Percentiles rank a stretch among this genome's conserved stretches.
Evolutionary conservation across 2,329 filamentous ascomycete genomes (phyloP).

Genomic region (Colletotrichum horii): DNA sequence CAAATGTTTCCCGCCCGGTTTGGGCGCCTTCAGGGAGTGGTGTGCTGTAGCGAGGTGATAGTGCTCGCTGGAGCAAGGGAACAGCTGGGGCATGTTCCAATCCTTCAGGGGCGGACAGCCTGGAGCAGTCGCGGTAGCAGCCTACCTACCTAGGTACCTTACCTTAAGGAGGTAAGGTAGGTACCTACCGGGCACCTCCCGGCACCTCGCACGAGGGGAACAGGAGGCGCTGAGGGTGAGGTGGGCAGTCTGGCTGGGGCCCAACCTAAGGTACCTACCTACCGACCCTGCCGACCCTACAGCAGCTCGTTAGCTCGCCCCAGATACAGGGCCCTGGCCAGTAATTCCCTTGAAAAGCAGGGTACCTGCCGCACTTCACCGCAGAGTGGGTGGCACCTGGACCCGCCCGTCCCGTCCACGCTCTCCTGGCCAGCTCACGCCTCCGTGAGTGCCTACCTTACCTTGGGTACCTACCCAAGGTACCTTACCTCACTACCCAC

Average conservation of each 20-base stretch:
- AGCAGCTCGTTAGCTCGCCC: slow-evolving; percentile 12
- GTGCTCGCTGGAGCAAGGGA: not conserved
- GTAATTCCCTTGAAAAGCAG: slow-evolving; percentile 2
- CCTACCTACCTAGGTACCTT: not conserved
- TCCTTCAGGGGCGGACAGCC: not conserved
- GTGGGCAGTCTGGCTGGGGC: not conserved
- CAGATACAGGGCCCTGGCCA: slow-evolving; percentile 11
- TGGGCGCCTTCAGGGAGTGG: not conserved
- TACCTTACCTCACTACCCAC: no score
- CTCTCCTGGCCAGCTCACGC: not conserved
- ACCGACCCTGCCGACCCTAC: not conserved
- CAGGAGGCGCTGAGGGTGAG: not conserved
- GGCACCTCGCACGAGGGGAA: not conserved
- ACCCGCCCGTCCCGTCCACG: slow-evolving; percentile 14
- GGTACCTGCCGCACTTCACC: slow-evolving; percentile 1
- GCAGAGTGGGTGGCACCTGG: slow-evolving; percentile 17
- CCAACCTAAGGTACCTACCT: not conserved
- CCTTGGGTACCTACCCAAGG: not conserved
- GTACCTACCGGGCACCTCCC: not conserved
- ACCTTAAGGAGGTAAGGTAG: no score
- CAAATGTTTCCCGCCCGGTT: not conserved
- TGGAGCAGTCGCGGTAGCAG: not conserved
- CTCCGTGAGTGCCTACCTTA: not conserved
- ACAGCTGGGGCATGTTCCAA: not conserved
- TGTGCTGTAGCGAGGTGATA: not conserved